Percentiles rank a stretch among this genome's conserved stretches.
Evolutionary conservation across 2,329 filamentous ascomycete genomes (phyloP).

Genomic region (Myriosclerotinia scirpicola): DNA sequence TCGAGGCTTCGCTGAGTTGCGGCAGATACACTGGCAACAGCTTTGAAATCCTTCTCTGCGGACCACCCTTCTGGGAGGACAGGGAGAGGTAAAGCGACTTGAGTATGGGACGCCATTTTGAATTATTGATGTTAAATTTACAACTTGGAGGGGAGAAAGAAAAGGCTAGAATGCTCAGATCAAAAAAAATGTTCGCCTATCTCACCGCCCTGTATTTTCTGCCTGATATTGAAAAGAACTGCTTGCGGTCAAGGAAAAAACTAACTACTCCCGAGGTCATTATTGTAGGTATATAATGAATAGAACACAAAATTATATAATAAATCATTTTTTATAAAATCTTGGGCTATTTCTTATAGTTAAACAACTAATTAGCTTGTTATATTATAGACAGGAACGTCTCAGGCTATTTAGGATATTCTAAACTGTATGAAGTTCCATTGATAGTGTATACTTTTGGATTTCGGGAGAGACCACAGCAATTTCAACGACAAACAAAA

Average conservation of each 20-base stretch:
- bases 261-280: too few species aligned
- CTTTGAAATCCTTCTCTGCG: constrained; percentile 89
- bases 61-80: constrained; percentile 77
- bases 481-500: not conserved
- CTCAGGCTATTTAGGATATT: not conserved
- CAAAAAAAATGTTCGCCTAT: constrained; percentile 18
- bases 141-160: constrained; percentile 20
- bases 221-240: not conserved
- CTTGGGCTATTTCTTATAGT: not conserved
- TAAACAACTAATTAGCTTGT: not conserved
- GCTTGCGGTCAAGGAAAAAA: not conserved
- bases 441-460: not conserved
- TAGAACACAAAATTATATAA: not conserved
- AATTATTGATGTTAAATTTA: constrained; percentile 1
- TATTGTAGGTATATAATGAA: too few species aligned
- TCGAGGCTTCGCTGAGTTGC: constrained; percentile 86
- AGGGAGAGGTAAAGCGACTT: constrained; percentile 65
- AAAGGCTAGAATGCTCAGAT: constrained; percentile 14
- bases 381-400: not conserved
- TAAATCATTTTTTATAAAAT: not conserved
- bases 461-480: too few species aligned
- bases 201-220: constrained; percentile 13
- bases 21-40: constrained; percentile 71
- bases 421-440: not conserved
- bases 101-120: constrained; percentile 35